Evolutionary conservation across 441 rosid species (phyloP).

Genomic region (Populus trichocarpa): DNA sequence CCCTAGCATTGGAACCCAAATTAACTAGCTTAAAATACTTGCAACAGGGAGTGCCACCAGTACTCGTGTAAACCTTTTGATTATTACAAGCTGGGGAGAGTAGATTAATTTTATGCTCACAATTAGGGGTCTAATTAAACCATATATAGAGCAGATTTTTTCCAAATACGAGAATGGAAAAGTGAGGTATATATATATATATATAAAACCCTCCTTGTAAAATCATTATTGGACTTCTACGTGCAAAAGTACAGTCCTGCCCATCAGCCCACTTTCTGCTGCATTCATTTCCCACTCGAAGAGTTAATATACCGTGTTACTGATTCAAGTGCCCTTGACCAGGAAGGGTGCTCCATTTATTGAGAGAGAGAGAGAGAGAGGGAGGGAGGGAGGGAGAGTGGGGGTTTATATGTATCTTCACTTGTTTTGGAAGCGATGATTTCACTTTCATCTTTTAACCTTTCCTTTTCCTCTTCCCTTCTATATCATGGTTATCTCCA

Average conservation of each 20-base stretch:
- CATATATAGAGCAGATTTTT: too few relatives aligned
- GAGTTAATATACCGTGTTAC: background rate
- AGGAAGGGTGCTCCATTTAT: too few relatives aligned
- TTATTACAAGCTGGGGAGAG: background rate
- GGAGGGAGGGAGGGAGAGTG: background rate
- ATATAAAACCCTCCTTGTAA: background rate
- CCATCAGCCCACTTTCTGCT: conserved; percentile 8
- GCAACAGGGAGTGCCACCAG: background rate
- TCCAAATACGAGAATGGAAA: too few relatives aligned
- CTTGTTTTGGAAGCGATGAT: conserved; percentile 34
- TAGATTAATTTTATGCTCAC: background rate
- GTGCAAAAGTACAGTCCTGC: conserved; percentile 20
- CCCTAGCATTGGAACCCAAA: background rate
- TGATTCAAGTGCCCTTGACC: conserved; percentile 16
- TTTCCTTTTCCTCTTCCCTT: conserved; percentile 40
- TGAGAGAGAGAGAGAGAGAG: background rate
- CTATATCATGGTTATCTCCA: conserved; percentile 13
- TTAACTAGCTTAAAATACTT: conserved; percentile 5
- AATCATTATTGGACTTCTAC: background rate
- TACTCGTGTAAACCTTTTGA: conserved; percentile 6
- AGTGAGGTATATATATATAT: too few relatives aligned
- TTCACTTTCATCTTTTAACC: conserved; percentile 26
- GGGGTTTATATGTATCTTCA: conserved; percentile 33
- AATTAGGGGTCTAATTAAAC: background rate
- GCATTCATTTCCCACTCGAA: background rate